A percentile compares a stretch with the other conserved stretches of the same genome.
Evolutionary conservation across 1,284 basidiomycete species (phyloP).

Genomic region (Tremellales sp.): DNA sequence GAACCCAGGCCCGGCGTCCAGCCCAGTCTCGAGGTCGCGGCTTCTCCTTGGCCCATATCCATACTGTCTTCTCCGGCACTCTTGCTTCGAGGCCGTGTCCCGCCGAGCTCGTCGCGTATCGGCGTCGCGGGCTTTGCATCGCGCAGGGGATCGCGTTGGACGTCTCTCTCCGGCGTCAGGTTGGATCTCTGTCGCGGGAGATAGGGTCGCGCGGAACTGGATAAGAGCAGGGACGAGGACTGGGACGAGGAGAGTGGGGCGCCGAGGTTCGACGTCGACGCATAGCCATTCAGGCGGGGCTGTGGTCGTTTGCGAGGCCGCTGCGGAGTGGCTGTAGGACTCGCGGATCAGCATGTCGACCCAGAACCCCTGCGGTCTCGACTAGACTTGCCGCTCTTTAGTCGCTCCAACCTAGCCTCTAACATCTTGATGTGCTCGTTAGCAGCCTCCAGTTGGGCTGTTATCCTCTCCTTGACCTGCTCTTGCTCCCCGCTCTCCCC

Average conservation of each 20-base stretch:
- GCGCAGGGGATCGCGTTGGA: conserved; percentile 3
- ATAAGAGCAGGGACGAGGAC: conserved; percentile 23
- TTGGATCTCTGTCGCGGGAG: conserved; percentile 25
- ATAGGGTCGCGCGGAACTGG: conserved; percentile 27
- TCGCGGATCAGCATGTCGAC: background rate
- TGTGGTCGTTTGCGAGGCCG: conserved; percentile 28
- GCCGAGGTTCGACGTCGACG: conserved; percentile 29
- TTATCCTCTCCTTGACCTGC: conserved; percentile 41
- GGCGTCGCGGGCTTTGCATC: background rate
- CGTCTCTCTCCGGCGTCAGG: conserved; percentile 25
- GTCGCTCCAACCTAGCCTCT: conserved; percentile 35
- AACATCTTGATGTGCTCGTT: conserved; percentile 42
- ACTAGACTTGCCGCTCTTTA: conserved; percentile 25
- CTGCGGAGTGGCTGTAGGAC: conserved; percentile 24
- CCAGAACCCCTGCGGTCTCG: background rate
- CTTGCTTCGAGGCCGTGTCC: background rate
- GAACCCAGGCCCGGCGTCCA: conserved; percentile 2
- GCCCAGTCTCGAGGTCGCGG: conserved; percentile 8
- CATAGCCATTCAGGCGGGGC: conserved; percentile 36
- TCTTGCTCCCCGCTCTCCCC: conserved; percentile 30
- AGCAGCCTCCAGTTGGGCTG: conserved; percentile 44
- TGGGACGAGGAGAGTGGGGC: conserved; percentile 21
- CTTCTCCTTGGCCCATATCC: background rate
- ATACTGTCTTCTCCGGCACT: conserved; percentile 14
- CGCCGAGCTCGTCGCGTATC: background rate